Evolutionary conservation across 257 asterid genomes (phyloP).

Genomic region (Rehmannia glutinosa): DNA sequence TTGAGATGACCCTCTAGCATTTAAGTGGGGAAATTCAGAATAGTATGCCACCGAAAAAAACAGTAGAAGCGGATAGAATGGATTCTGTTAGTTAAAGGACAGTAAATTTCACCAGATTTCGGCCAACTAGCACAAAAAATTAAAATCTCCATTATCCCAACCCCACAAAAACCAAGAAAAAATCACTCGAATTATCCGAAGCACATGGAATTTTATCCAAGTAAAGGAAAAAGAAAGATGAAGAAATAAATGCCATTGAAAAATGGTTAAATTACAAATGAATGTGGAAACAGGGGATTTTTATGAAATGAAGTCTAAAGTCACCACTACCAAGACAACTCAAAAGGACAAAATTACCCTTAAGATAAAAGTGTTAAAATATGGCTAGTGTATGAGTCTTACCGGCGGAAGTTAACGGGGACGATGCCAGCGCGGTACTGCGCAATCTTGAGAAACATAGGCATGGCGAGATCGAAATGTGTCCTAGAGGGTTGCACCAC

Average conservation of each 20-base stretch:
- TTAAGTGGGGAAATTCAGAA: not conserved
- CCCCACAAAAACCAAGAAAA: too few relatives aligned
- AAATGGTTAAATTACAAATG: too few relatives aligned
- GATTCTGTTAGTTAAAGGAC: not conserved
- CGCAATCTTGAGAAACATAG: conserved; percentile 70
- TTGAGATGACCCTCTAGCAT: too few relatives aligned
- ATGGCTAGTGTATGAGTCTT: not conserved
- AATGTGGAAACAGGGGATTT: not conserved
- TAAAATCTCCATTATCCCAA: not conserved
- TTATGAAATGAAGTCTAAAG: not conserved
- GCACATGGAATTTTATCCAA: too few relatives aligned
- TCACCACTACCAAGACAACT: not conserved
- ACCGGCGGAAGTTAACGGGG: conserved; percentile 67
- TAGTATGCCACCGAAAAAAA: not conserved
- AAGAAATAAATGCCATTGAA: too few relatives aligned
- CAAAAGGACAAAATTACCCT: conserved; percentile 6
- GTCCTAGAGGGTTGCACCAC: conserved; percentile 85
- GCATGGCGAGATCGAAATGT: conserved; percentile 79
- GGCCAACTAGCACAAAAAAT: not conserved
- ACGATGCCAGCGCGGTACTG: conserved; percentile 73
- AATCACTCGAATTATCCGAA: too few relatives aligned
- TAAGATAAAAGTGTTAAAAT: not conserved
- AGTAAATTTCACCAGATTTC: not conserved
- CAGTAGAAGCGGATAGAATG: not conserved
- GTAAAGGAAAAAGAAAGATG: too few relatives aligned